A percentile compares a stretch with the other conserved stretches of the same genome.
phyloP scores from a whole-genome alignment of 2,329 filamentous ascomycete genomes.

The Colletotrichum tofieldiae region DNA sequence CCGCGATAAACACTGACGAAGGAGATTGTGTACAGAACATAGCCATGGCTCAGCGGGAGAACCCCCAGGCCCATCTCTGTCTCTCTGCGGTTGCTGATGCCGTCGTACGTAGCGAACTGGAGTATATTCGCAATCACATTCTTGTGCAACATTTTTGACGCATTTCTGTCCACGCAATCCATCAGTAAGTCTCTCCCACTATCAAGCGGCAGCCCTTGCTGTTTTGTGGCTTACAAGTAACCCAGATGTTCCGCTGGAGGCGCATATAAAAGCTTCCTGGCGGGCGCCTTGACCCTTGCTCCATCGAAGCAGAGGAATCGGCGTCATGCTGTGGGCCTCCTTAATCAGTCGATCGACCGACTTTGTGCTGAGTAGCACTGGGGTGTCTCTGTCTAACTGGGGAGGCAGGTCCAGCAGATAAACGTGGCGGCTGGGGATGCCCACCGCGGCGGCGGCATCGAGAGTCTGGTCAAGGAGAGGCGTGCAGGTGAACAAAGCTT shows the following conservation, averaged over 20 bases:
- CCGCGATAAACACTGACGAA: no score
- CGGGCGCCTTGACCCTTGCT: constrained; percentile 69
- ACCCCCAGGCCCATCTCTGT: constrained; percentile 33
- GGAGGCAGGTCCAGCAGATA: constrained; percentile 9
- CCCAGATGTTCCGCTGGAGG: constrained; percentile 80
- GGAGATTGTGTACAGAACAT: no score
- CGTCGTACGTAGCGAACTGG: constrained; percentile 67
- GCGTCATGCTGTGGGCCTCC: constrained; percentile 55
- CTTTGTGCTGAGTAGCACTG: not conserved
- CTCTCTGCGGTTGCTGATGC: constrained; percentile 44
- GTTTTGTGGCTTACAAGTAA: constrained; percentile 65
- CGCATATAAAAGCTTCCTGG: constrained; percentile 78
- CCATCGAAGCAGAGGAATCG: constrained; percentile 66
- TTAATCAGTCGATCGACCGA: constrained; percentile 12
- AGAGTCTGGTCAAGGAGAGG: constrained; percentile 76
- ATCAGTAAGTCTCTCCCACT: not conserved
- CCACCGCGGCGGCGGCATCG: constrained; percentile 74
- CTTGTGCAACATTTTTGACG: constrained; percentile 82
- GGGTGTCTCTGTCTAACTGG: not conserved
- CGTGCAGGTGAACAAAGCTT: constrained; percentile 79
- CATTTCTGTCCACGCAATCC: constrained; percentile 70
- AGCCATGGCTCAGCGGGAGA: no score
- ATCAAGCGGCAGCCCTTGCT: no score
- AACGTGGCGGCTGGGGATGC: constrained; percentile 75
- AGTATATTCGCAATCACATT: constrained; percentile 83